These are phyloP conservation scores for Hypseocharis bilobata DNA, from an alignment of 441 rosid genomes.

Conservation along the genomic window DNA sequence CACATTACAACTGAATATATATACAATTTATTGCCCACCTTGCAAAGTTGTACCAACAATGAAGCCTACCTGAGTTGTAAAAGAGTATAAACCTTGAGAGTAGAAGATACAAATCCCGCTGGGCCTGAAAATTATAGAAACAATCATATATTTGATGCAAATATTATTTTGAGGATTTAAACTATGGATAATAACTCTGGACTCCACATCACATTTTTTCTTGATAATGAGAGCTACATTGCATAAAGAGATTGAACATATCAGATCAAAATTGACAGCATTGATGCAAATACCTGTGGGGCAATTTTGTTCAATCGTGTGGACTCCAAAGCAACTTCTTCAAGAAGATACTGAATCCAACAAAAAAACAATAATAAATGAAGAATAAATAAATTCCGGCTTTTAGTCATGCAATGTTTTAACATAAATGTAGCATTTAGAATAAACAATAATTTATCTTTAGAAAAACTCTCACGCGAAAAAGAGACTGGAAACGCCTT, in stretches of 20 bases:
- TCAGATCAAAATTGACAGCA: not conserved
- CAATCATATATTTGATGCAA: conserved; percentile 9
- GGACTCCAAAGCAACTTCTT: conserved; percentile 69
- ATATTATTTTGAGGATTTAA: not conserved
- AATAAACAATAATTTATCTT: not conserved
- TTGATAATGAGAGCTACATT: not conserved
- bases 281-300: conserved; percentile 49
- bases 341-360: conserved; percentile 66
- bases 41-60: not conserved
- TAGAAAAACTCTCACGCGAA: conserved; percentile 40
- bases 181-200: too few species aligned
- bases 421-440: not conserved
- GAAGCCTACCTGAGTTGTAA: conserved; percentile 63
- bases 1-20: conserved; percentile 9
- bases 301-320: conserved; percentile 58
- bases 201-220: conserved; percentile 5
- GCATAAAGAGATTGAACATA: not conserved
- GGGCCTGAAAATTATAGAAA: conserved; percentile 46
- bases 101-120: conserved; percentile 66
- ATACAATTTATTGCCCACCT: conserved; percentile 7
- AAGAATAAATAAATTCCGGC: conserved; percentile 9
- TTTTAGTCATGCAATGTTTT: not conserved
- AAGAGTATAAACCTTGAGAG: conserved; percentile 85
- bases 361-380: conserved; percentile 1
- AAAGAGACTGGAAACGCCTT: conserved; percentile 70